Conservation (phyloP, 1,139 yeast genomes). For the Debaryomycetaceae sp. region DNA sequence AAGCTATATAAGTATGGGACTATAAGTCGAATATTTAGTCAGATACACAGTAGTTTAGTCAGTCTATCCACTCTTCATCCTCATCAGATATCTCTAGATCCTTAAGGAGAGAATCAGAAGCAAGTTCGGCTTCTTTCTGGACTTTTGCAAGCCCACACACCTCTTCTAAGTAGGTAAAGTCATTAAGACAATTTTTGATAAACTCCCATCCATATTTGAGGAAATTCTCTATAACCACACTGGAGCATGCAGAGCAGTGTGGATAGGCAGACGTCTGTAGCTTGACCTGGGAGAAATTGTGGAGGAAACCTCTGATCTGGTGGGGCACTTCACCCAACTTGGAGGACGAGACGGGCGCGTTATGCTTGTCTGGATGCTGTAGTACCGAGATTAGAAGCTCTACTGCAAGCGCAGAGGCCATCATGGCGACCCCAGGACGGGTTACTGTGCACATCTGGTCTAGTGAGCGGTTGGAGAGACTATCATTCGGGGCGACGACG, state of each 20-base stretch:
- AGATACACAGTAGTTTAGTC: conserved; percentile 3
- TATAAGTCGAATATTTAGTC: not conserved
- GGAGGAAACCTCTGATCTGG: conserved; percentile 82
- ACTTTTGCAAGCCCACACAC: conserved; percentile 74
- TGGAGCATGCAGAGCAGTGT: conserved; percentile 84
- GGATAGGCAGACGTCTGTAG: conserved; percentile 69
- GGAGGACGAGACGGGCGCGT: conserved; percentile 41
- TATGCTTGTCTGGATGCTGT: conserved; percentile 57
- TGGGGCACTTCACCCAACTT: conserved; percentile 78
- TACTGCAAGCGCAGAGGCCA: conserved; percentile 85
- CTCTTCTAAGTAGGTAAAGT: conserved; percentile 64
- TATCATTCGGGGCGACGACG: conserved; percentile 89
- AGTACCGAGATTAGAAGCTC: conserved; percentile 74
- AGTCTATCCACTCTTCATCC: conserved; percentile 26
- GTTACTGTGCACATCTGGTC: conserved; percentile 99
- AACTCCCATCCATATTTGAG: conserved; percentile 71
- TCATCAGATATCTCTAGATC: conserved; percentile 42
- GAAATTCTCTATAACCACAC: conserved; percentile 50
- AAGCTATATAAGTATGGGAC: not conserved
- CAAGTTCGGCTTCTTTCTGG: conserved; percentile 69
- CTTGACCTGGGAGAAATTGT: conserved; percentile 59
- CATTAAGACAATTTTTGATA: conserved; percentile 63
- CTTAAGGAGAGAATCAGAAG: conserved; percentile 38
- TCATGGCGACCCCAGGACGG: conserved; percentile 88
- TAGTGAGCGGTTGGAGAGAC: conserved; percentile 75